phyloP scores from a whole-genome alignment of 2,329 filamentous ascomycete genomes.

The Cryphonectria carpinicola region DNA sequence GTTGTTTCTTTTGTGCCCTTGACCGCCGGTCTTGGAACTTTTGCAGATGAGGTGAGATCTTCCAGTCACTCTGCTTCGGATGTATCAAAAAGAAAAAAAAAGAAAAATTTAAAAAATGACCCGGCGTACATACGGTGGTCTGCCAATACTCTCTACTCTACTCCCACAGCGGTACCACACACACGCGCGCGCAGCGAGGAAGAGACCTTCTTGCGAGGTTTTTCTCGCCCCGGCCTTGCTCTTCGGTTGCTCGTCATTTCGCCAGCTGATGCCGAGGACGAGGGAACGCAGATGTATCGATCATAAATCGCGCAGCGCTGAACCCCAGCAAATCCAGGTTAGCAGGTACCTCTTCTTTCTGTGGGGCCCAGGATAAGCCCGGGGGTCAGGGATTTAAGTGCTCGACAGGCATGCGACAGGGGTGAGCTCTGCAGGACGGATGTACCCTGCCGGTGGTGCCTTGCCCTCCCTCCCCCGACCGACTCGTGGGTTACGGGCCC shows the following conservation, averaged over 20 bases:
- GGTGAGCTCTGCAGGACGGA: conserved; percentile 13
- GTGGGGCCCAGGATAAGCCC: conserved; percentile 10
- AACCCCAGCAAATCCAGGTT: neutral
- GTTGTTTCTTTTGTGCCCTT: neutral
- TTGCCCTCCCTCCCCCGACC: neutral
- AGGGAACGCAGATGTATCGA: conserved; percentile 15
- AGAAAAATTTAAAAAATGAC: neutral
- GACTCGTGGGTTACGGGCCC: conserved; percentile 2
- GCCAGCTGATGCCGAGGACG: conserved; percentile 28
- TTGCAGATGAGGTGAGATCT: conserved; percentile 5
- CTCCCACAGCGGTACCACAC: neutral
- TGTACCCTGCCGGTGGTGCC: conserved; percentile 2
- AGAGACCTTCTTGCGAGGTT: conserved; percentile 1
- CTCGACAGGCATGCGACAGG: conserved; percentile 9
- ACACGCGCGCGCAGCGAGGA: neutral
- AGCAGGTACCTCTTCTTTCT: conserved; percentile 1
- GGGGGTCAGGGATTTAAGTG: conserved; percentile 1
- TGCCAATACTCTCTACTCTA: neutral
- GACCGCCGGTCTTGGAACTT: conserved; percentile 22
- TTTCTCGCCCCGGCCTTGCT: neutral
- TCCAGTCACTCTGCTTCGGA: neutral
- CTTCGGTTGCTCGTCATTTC: conserved; percentile 27
- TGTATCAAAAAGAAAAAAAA: neutral
- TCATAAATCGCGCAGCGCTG: conserved; percentile 22
- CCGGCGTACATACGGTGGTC: neutral